Percentiles rank a stretch among this genome's conserved stretches.
phyloP scores from a whole-genome alignment of 1,284 basidiomycete genomes.

The Golubevia sp. region DNA sequence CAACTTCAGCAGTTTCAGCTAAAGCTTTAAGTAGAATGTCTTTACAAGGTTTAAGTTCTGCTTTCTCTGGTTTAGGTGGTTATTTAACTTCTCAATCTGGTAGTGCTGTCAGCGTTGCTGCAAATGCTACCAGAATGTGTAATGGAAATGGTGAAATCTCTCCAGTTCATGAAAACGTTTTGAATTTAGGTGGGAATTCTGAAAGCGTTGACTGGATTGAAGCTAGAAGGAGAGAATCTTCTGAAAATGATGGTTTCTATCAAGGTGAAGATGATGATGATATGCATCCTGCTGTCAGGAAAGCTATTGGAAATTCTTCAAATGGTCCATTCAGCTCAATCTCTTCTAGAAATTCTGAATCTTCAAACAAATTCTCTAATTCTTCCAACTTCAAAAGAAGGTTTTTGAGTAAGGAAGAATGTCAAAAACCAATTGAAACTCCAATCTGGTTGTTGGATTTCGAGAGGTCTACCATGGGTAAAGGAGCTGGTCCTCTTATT shows the following conservation, averaged over 20 bases:
- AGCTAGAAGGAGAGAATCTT: not conserved
- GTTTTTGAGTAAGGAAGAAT: slow-evolving; percentile 12
- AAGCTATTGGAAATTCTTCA: slow-evolving; percentile 2
- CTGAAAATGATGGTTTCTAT: slow-evolving; percentile 3
- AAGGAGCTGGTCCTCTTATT: not conserved
- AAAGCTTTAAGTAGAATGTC: slow-evolving; percentile 33
- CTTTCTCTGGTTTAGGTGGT: slow-evolving; percentile 35
- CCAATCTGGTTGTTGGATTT: slow-evolving; percentile 27
- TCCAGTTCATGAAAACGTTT: not conserved
- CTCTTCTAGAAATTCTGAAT: not conserved
- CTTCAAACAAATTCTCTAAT: not conserved
- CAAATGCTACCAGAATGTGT: slow-evolving; percentile 32
- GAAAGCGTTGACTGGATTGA: not conserved
- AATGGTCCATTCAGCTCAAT: slow-evolving; percentile 5
- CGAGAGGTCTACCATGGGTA: not conserved
- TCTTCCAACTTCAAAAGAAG: not conserved
- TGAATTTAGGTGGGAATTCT: not conserved
- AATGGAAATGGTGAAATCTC: not conserved
- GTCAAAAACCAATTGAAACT: slow-evolving; percentile 13
- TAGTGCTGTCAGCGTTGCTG: slow-evolving; percentile 19
- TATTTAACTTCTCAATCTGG: slow-evolving; percentile 30
- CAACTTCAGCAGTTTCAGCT: slow-evolving; percentile 8
- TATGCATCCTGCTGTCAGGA: slow-evolving; percentile 6
- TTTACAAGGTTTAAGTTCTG: slow-evolving; percentile 29
- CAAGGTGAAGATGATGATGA: slow-evolving; percentile 1